phyloP scores from a whole-genome alignment of 495 filamentous ascomycete species.

The Niebla homalea region DNA sequence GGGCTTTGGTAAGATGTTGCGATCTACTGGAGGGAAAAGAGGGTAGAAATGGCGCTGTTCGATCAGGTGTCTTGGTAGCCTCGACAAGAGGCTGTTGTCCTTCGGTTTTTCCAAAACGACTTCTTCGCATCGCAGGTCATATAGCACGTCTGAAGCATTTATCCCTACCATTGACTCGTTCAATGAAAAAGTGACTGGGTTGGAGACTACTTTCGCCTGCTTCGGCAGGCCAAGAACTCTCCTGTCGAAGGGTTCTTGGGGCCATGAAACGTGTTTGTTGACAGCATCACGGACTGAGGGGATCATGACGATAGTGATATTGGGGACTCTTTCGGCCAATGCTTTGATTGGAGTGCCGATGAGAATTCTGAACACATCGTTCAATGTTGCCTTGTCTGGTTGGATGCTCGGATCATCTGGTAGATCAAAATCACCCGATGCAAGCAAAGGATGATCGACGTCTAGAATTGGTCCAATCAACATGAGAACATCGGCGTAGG shows the following conservation, averaged over 20 bases:
- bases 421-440: conserved; percentile 79
- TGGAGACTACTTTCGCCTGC: conserved; percentile 62
- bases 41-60: conserved; percentile 86
- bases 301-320: conserved; percentile 66
- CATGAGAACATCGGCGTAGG: conserved; percentile 65
- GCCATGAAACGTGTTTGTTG: conserved; percentile 75
- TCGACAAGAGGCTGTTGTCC: conserved; percentile 45
- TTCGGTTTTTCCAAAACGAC: conserved; percentile 42
- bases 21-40: conserved; percentile 63
- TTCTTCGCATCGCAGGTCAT: conserved; percentile 66
- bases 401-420: conserved; percentile 57
- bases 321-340: conserved; percentile 54
- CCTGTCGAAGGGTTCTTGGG: conserved; percentile 65
- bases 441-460: conserved; percentile 77
- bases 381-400: conserved; percentile 63
- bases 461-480: conserved; percentile 84
- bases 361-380: conserved; percentile 68
- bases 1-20: conserved; percentile 51
- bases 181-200: conserved; percentile 71
- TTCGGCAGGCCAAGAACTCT: conserved; percentile 66
- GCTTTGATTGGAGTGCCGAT: conserved; percentile 53
- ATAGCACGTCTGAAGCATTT: conserved; percentile 70
- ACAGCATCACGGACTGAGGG: conserved; percentile 79
- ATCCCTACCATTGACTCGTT: conserved; percentile 76
- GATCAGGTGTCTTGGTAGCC: conserved; percentile 59